Base-by-base conservation (phyloP, 148 eudicot genomes). In the Silene uniflora region DNA sequence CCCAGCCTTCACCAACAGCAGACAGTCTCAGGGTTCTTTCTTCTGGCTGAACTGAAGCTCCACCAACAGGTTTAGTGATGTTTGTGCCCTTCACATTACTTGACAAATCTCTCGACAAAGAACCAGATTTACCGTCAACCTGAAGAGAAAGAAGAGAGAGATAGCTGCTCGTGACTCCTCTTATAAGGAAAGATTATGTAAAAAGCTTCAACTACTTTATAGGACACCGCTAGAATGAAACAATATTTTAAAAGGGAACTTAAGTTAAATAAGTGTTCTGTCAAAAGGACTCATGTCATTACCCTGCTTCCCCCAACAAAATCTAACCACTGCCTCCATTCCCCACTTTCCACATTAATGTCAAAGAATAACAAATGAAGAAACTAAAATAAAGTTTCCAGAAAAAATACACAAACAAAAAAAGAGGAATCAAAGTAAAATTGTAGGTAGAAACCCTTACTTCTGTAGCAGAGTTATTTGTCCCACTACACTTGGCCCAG, bases 1-100 rank as follows among this genome's bases (percentile, higher is more conserved):
- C 90, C 90, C 90, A 87, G 35, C 88, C 83, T 81, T 83, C 90
- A 69, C 85, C 85, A 67, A 80, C 81, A 75, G 82, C 79, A 73
- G 90, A 77, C 23, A 83, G 81, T 71, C 83, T 83, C 73, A 84
- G 82, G 12, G 75, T 77, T 73, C 76, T 83, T 77, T 87, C 90
- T 76, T 83, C 90, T 55, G 84, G 80, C 68, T 79, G 83, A 86
- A 73, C 76, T 68, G 81, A 61, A 72, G 73, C 58, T 49, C 74
- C 81, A 29, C 23, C 61, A 69, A 62, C 75, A 66, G 69, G 17
- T 64, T 83, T 81, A 61, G 13, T n/a, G 62, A 68, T 12, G 10
- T 77, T 77, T 72, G 78, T 70, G 39, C 76, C 88, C 78, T 83
- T 85, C 67, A 74, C 83, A 72, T 71, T 73, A 58, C 10, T 72